Evolutionary conservation across 2,329 filamentous ascomycete genomes (phyloP).

Genomic region (Waltergamsia citrina): DNA sequence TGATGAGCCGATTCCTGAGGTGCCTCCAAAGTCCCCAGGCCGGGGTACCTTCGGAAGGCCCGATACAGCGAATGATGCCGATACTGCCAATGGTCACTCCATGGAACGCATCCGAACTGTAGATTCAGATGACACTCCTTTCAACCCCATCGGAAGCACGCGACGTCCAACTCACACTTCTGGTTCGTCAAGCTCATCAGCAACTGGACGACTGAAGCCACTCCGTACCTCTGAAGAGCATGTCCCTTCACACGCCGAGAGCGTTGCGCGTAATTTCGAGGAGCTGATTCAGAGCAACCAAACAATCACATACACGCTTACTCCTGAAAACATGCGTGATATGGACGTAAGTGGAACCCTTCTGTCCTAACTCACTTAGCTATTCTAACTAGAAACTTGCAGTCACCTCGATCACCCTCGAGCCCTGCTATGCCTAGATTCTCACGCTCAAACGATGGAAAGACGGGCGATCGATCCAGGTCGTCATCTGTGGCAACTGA

Average conservation of each 20-base stretch:
- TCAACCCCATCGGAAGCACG: slow-evolving; percentile 11
- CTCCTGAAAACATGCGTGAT: slow-evolving; percentile 68
- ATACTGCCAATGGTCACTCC: slow-evolving; percentile 25
- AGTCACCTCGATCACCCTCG: slow-evolving; percentile 30
- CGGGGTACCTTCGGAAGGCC: not conserved
- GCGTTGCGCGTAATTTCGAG: slow-evolving; percentile 63
- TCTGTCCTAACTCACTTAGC: not conserved
- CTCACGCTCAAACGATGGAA: slow-evolving; percentile 30
- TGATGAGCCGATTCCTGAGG: slow-evolving; percentile 19
- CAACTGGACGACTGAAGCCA: slow-evolving; percentile 39
- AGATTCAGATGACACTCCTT: slow-evolving; percentile 24
- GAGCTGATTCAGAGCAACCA: slow-evolving; percentile 74
- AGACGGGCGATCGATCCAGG: slow-evolving; percentile 30
- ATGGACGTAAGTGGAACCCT: slow-evolving; percentile 49
- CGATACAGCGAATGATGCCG: not conserved
- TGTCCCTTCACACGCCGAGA: slow-evolving; percentile 35
- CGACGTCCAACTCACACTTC: slow-evolving; percentile 34
- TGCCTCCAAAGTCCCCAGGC: slow-evolving; percentile 19
- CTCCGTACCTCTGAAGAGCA: slow-evolving; percentile 51
- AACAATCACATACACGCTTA: slow-evolving; percentile 75
- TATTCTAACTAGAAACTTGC: not conserved
- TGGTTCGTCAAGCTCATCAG: slow-evolving; percentile 41
- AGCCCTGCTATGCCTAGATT: slow-evolving; percentile 32
- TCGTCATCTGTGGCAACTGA: slow-evolving; percentile 20
- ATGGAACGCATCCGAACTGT: slow-evolving; percentile 15